Evolutionary conservation across 225 moss, liverwort and hornwort species (phyloP).

Genomic region (Bryum argenteum): DNA sequence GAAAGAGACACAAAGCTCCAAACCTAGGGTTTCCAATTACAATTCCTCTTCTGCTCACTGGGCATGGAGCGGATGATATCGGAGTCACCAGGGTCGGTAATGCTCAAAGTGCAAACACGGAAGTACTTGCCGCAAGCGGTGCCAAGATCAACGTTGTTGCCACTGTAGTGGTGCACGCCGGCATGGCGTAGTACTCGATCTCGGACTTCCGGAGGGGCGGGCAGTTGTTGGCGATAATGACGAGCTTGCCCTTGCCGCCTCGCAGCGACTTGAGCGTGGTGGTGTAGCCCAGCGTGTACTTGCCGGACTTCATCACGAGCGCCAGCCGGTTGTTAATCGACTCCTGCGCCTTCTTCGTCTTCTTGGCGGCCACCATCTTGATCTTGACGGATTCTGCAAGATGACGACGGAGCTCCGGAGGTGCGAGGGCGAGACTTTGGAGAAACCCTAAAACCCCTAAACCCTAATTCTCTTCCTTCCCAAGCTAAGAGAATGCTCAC

Average conservation of each 20-base stretch:
- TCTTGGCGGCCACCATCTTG: constrained; percentile 26
- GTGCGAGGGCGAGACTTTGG: not conserved
- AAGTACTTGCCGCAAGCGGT: constrained; percentile 44
- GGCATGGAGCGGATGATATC: constrained; percentile 50
- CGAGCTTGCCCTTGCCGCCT: constrained; percentile 35
- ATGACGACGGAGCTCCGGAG: not conserved
- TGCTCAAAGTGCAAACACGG: constrained; percentile 37
- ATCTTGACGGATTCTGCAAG: not conserved
- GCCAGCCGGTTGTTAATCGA: constrained; percentile 33
- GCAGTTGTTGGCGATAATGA: constrained; percentile 47
- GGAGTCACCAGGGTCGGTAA: constrained; percentile 44
- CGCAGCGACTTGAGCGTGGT: constrained; percentile 29
- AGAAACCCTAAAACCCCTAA: constrained; percentile 18
- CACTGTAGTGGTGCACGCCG: constrained; percentile 45
- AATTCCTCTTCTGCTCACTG: constrained; percentile 7
- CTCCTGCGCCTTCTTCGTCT: constrained; percentile 34
- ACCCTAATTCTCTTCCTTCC: constrained; percentile 8
- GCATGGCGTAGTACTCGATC: constrained; percentile 51
- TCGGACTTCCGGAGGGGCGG: constrained; percentile 48
- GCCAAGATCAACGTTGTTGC: constrained; percentile 50
- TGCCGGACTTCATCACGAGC: constrained; percentile 34
- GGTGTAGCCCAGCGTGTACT: constrained; percentile 34
- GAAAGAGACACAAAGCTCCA: not conserved
- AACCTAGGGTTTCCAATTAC: not conserved
- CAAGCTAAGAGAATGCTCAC: too few species aligned